phyloP scores from a whole-genome alignment of 495 filamentous ascomycete genomes.

The Xeromyces bisporus region DNA sequence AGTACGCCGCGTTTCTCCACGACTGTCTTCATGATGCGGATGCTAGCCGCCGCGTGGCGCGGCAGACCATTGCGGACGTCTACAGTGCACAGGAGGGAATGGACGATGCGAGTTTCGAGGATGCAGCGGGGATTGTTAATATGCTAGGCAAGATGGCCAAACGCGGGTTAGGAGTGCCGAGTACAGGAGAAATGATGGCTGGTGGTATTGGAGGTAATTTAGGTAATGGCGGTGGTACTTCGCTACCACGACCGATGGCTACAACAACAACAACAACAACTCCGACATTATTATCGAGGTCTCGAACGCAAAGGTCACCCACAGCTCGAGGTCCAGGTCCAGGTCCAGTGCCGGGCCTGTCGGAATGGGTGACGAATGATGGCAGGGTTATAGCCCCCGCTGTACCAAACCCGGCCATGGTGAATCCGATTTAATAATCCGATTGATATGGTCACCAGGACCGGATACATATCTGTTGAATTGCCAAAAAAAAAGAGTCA shows the following conservation, averaged over 20 bases:
- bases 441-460: too few relatives aligned
- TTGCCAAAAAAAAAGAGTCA: too few relatives aligned
- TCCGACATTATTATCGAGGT: too few relatives aligned
- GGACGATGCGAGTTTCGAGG: conserved; percentile 76
- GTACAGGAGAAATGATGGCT: conserved; percentile 16
- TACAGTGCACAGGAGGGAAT: conserved; percentile 83
- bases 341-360: conserved; percentile 9
- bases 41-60: conserved; percentile 55
- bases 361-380: not conserved
- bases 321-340: too few relatives aligned
- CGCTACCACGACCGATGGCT: too few relatives aligned
- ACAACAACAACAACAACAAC: too few relatives aligned
- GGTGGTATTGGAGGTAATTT: too few relatives aligned
- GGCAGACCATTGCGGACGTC: conserved; percentile 72
- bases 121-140: conserved; percentile 58
- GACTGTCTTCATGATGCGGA: conserved; percentile 77
- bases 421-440: conserved; percentile 2
- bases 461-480: too few relatives aligned
- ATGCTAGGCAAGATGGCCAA: conserved; percentile 66
- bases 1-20: conserved; percentile 88
- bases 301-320: too few relatives aligned
- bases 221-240: too few relatives aligned
- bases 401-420: conserved; percentile 1
- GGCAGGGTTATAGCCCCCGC: not conserved
- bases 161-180: conserved; percentile 31